phyloP scores from a whole-genome alignment of 2,329 filamentous ascomycete genomes.

The Fusarium sarcochroum region DNA sequence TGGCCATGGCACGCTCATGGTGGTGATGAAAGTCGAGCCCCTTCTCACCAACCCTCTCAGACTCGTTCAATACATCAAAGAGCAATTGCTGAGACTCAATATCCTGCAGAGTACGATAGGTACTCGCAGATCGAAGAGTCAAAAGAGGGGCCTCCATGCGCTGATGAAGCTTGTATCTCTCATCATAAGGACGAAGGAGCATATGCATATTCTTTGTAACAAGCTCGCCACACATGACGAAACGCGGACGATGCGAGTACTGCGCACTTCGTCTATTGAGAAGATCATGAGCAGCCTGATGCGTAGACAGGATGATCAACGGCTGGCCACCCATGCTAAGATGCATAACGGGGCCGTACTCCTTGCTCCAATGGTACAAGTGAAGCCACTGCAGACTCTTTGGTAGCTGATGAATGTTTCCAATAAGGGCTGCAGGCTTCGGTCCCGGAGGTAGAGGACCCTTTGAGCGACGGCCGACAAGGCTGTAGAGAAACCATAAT shows the following conservation, averaged over 20 bases:
- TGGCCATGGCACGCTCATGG: slow-evolving; percentile 55
- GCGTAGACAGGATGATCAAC: slow-evolving; percentile 40
- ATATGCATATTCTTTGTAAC: slow-evolving; percentile 55
- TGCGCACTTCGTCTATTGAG: slow-evolving; percentile 32
- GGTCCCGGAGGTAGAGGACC: slow-evolving; percentile 52
- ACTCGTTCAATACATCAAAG: slow-evolving; percentile 55
- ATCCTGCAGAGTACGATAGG: slow-evolving; percentile 60
- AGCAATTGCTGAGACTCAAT: slow-evolving; percentile 62
- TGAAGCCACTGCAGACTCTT: slow-evolving; percentile 69
- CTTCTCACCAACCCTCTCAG: slow-evolving; percentile 26
- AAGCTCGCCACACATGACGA: slow-evolving; percentile 52
- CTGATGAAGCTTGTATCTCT: slow-evolving; percentile 56
- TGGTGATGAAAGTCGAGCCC: slow-evolving; percentile 49
- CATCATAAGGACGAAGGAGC: slow-evolving; percentile 59
- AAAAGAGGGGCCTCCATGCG: slow-evolving; percentile 56
- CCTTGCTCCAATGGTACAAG: slow-evolving; percentile 60
- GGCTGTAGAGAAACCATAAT: not conserved
- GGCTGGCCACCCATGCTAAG: slow-evolving; percentile 41
- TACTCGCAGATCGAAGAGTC: slow-evolving; percentile 46
- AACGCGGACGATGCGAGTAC: slow-evolving; percentile 46
- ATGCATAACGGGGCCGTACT: slow-evolving; percentile 44
- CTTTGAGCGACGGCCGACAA: not conserved
- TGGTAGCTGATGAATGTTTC: slow-evolving; percentile 46
- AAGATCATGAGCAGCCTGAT: slow-evolving; percentile 42
- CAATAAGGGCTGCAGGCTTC: slow-evolving; percentile 37